A percentile compares a stretch with the other conserved stretches of the same genome.
Evolutionary conservation across 768 basidiomycete species (phyloP).

Genomic region (Kwoniella newhampshirensis): DNA sequence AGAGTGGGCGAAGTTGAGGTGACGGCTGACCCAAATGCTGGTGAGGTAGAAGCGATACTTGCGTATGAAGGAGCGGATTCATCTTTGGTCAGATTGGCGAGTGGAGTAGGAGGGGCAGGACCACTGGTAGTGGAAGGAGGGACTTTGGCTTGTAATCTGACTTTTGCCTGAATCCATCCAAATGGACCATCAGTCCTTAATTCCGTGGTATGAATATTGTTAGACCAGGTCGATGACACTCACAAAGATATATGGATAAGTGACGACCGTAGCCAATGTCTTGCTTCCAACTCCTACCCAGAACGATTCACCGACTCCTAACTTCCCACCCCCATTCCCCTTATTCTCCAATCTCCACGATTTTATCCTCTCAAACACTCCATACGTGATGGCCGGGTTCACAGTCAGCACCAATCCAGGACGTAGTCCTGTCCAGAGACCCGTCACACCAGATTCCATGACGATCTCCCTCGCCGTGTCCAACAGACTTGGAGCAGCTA

Average conservation of each 20-base stretch:
- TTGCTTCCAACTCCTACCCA: slow-evolving; percentile 88
- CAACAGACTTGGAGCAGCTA: slow-evolving; percentile 63
- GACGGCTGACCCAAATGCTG: slow-evolving; percentile 29
- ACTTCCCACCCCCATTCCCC: slow-evolving; percentile 57
- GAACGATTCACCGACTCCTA: slow-evolving; percentile 78
- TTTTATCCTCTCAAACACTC: slow-evolving; percentile 89
- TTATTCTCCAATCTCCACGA: slow-evolving; percentile 60
- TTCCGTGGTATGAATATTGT: too few species aligned
- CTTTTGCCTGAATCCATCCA: slow-evolving; percentile 62
- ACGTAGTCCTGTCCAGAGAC: slow-evolving; percentile 89
- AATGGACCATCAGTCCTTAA: too few species aligned
- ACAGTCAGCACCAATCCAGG: slow-evolving; percentile 92
- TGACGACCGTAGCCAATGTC: slow-evolving; percentile 88
- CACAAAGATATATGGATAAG: slow-evolving; percentile 53
- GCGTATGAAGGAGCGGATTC: slow-evolving; percentile 51
- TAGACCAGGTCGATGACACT: slow-evolving; percentile 17
- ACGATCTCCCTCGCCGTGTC: slow-evolving; percentile 81
- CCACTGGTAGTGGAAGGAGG: slow-evolving; percentile 6
- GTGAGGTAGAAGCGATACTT: slow-evolving; percentile 1
- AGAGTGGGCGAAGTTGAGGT: slow-evolving; percentile 54
- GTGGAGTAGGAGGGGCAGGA: slow-evolving; percentile 3
- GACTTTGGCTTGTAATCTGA: slow-evolving; percentile 80
- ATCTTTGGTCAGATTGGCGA: background rate
- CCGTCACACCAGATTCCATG: slow-evolving; percentile 57
- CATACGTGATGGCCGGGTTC: slow-evolving; percentile 97